Conservation (phyloP, 169 alveolate species). For the Eimeria tenella region DNA sequence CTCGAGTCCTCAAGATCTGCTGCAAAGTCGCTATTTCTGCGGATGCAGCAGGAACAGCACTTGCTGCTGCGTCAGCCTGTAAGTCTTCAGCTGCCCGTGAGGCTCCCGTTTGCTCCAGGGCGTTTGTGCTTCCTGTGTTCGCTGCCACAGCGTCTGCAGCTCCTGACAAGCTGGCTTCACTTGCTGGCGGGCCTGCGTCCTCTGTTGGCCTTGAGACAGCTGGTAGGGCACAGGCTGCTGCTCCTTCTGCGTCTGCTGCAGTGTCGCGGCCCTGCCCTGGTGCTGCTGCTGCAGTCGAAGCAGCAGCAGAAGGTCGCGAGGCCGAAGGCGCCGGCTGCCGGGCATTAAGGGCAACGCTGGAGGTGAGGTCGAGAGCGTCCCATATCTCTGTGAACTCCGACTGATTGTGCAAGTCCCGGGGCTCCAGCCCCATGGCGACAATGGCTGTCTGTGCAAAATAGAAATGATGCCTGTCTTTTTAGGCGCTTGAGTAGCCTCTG, state of each 20-base stretch:
- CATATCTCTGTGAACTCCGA: constrained; percentile 11
- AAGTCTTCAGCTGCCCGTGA: background rate
- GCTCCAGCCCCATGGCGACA: constrained; percentile 26
- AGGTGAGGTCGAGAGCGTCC: constrained; percentile 24
- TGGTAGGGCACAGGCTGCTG: background rate
- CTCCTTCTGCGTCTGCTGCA: background rate
- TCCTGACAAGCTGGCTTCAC: background rate
- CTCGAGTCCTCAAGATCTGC: constrained; percentile 15
- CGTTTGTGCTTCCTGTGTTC: background rate
- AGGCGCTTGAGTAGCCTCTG: too few relatives aligned
- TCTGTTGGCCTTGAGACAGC: background rate
- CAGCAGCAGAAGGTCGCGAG: background rate
- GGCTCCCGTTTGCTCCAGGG: background rate
- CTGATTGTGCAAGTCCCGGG: constrained; percentile 6
- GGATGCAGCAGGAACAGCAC: background rate
- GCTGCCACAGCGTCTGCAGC: background rate
- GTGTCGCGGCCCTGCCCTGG: background rate
- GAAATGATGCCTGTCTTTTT: too few relatives aligned
- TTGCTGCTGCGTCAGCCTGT: background rate
- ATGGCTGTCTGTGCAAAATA: too few relatives aligned
- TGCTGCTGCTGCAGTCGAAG: constrained; percentile 4
- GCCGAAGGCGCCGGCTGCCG: constrained; percentile 12
- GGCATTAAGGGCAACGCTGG: constrained; percentile 41
- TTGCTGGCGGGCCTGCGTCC: background rate
- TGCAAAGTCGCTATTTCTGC: constrained; percentile 49